These are phyloP conservation scores for Candida sakaeoensis DNA, from an alignment of 805 yeast species.

Conservation along the genomic window DNA sequence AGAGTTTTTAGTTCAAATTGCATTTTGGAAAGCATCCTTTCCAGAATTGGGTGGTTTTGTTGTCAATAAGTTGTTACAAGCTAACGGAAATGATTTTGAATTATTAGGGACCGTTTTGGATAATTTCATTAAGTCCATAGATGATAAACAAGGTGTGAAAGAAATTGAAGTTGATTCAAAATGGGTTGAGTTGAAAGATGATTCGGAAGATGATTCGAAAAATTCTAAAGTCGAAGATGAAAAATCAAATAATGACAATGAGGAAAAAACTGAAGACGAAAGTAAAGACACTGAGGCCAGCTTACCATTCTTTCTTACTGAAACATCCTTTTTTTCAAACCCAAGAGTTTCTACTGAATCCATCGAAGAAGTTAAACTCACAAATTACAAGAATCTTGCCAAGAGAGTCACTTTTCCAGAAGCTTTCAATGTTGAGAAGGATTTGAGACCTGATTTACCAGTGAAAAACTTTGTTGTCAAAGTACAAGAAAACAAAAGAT, in stretches of 20 bases:
- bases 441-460: conserved; percentile 86
- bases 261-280: not conserved
- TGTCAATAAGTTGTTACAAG: conserved; percentile 73
- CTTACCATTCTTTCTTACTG: conserved; percentile 53
- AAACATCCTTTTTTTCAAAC: conserved; percentile 64
- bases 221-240: conserved; percentile 26
- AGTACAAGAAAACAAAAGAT: conserved; percentile 87
- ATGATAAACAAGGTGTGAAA: conserved; percentile 41
- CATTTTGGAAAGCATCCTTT: conserved; percentile 70
- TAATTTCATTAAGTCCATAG: conserved; percentile 57
- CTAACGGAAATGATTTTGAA: conserved; percentile 81
- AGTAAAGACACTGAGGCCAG: conserved; percentile 5
- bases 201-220: conserved; percentile 19
- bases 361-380: conserved; percentile 38
- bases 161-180: conserved; percentile 29
- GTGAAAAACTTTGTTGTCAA: conserved; percentile 80
- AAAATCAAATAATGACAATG: conserved; percentile 15
- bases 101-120: conserved; percentile 68
- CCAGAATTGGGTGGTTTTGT: conserved; percentile 62
- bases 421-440: conserved; percentile 56
- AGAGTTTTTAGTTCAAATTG: conserved; percentile 72
- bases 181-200: conserved; percentile 35
- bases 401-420: conserved; percentile 77
- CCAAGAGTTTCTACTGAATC: conserved; percentile 40
- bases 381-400: conserved; percentile 48